Evolutionary conservation across 495 filamentous ascomycete genomes (phyloP), one percentile per base, ranked within the genome.

Genomic region (Xylaria curta): DNA sequence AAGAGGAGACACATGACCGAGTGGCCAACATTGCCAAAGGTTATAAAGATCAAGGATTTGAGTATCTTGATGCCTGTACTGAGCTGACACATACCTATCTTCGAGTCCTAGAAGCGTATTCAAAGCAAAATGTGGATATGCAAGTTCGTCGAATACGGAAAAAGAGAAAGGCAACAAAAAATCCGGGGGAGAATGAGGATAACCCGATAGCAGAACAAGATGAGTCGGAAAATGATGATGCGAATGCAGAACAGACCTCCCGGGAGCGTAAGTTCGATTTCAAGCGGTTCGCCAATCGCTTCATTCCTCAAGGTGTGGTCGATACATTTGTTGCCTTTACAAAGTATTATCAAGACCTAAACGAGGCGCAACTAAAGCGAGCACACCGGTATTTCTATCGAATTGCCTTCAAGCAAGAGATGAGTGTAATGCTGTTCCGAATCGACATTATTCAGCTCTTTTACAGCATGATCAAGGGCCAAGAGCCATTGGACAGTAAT

Each of bases 261-360:
- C 89, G 87, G 56, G 97, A 99, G 78, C 88, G 96, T 21, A 96
- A 94, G 72, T 99, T 99, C 78, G 94, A 98, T 81, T 99, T 98
- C 80, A 89, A 84, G 40, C 90, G 92, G 4, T 98, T 98, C 74
- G 83, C 91, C 21, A 82, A 87, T 59, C 92, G 92, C 69, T 97
- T 98, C 76, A 87, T 92, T 70, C 91, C 89, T 9, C 94, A 98
- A 76, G 89, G 87, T 59, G 95, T 93, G 65, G 88, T 98, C 62
- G 91, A 98, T 76, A 97, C 96, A 0, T 99, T 96, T 74, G 86
- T 98, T 47, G 79, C 87, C 9, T 94, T 98, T 72, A 89, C 91
- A 6, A 87, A 86, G 60, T 96, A 87, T 80, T 98, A 97, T 78
- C 86, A 85, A 31, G 96, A 98, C 70, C 85, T 99, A n/a, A 85